Base-by-base conservation (phyloP, 164 flowering plant genomes). In the Macadamia tetraphylla region DNA sequence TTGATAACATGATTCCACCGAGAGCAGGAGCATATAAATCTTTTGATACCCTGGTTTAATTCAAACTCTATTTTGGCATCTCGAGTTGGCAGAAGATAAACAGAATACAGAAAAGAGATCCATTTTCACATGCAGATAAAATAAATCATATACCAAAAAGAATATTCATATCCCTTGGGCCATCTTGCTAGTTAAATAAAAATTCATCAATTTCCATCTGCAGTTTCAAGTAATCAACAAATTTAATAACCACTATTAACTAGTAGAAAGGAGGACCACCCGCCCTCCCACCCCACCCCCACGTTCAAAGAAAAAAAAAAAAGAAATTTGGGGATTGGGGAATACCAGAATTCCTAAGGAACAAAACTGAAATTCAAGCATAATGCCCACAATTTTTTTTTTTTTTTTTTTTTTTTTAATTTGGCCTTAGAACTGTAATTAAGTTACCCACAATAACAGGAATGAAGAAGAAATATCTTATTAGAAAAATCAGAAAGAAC, bases 21-120 rank as follows among this genome's bases (percentile, higher is more conserved):
- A 94, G 98, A 75, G 97, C 97, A 64, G 98, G 98, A 58, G 98
- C 98, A 78, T 94, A 94, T 32, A 86, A 69, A 60, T 94, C 96
- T 77, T 87, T 87, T 6, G 93, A 85, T 64, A 94, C 97, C 98
- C 98, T 94, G 87, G 29, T 57, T 57, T 7, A 60, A 60, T 31
- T 31, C 15, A 31, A 11, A 31, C 31, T 2, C 6, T 32, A 31
- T 32, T 65, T 29, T 9, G 8, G 2, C 13, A 44, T 23, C 60
- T 67, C n/a, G 42, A 67, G 23, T 23, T 0, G 23, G 23, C 15
- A 62, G 17, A 2, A 23, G 6, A 23, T 23, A 23, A 6, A 60
- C 7, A 43, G 40, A 14, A 15, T 6, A 1, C 55, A 44, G 6
- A 31, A n/a, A 30, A 43, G 43, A 58, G 6, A 8, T 11, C 11